Conservation (phyloP, 805 yeast species). For the Zygoascus bituminiphila region DNA sequence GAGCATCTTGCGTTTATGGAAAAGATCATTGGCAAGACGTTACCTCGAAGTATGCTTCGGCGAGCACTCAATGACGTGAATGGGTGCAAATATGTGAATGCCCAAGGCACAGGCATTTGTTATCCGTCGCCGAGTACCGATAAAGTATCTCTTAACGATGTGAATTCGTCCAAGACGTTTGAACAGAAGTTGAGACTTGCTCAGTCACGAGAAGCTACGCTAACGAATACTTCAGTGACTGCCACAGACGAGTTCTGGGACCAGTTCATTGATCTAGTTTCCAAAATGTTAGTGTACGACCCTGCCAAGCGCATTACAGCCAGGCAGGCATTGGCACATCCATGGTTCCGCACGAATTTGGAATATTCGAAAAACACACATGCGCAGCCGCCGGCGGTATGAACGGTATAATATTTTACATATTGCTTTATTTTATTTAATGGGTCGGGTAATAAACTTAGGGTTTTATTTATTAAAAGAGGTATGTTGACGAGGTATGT, state of each 20-base stretch:
- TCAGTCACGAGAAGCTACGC: conserved; percentile 3
- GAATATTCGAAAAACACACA: conserved; percentile 1
- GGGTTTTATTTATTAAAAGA: conserved; percentile 3
- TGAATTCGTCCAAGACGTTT: conserved; percentile 32
- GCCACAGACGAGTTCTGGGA: conserved; percentile 61
- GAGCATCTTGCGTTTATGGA: conserved; percentile 97
- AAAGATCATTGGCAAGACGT: conserved; percentile 50
- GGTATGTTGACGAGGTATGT: too few species aligned
- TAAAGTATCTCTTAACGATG: conserved; percentile 27
- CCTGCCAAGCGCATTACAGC: conserved; percentile 69
- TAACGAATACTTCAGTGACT: not conserved
- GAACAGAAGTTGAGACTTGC: conserved; percentile 19
- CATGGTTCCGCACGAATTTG: conserved; percentile 48
- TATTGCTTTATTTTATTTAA: conserved; percentile 1
- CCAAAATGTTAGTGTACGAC: conserved; percentile 58
- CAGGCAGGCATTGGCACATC: conserved; percentile 66
- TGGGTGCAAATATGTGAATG: conserved; percentile 7
- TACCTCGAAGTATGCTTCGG: conserved; percentile 22
- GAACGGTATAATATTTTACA: not conserved
- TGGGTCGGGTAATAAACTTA: not conserved
- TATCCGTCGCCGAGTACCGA: conserved; percentile 34
- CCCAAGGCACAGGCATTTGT: conserved; percentile 12
- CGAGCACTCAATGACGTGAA: conserved; percentile 17
- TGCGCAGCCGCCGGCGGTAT: not conserved
- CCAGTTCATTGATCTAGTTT: conserved; percentile 63